These are phyloP conservation scores for Ramichloridium luteum DNA, from an alignment of 2,329 filamentous ascomycete species.

Conservation along the genomic window DNA sequence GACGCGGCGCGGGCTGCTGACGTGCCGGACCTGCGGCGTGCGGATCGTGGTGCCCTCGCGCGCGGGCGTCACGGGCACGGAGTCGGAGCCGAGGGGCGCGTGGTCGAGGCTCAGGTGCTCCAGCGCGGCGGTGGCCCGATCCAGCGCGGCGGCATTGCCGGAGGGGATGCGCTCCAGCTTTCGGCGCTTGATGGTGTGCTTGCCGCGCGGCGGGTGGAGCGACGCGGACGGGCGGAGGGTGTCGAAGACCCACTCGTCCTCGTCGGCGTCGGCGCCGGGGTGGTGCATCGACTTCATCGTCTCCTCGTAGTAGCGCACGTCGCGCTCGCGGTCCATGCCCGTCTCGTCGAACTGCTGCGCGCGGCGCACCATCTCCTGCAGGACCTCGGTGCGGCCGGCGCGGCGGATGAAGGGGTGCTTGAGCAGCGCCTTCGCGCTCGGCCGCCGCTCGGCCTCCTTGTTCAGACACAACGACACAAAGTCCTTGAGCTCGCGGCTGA, in stretches of 20 bases:
- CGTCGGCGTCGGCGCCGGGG: conserved; percentile 54
- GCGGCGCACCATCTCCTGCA: conserved; percentile 77
- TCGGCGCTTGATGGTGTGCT: conserved; percentile 39
- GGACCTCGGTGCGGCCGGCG: conserved; percentile 74
- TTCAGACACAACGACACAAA: conserved; percentile 83
- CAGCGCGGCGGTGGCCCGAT: conserved; percentile 27
- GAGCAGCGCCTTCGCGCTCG: conserved; percentile 74
- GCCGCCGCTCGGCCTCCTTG: conserved; percentile 77
- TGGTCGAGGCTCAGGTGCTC: conserved; percentile 33
- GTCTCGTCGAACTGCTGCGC: conserved; percentile 67
- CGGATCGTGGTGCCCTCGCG: conserved; percentile 26
- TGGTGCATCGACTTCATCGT: conserved; percentile 45
- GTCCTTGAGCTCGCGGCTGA: conserved; percentile 66
- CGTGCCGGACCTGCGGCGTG: conserved; percentile 22
- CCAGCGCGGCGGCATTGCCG: conserved; percentile 22
- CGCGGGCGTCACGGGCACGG: conserved; percentile 11
- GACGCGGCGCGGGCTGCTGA: conserved; percentile 39
- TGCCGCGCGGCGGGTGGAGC: conserved; percentile 45
- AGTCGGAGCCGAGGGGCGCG: conserved; percentile 28
- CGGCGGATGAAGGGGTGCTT: conserved; percentile 78
- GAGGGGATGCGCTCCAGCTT: conserved; percentile 37
- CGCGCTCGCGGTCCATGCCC: conserved; percentile 22
- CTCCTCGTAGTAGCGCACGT: conserved; percentile 82
- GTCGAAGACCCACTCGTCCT: conserved; percentile 92
- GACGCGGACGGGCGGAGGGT: conserved; percentile 58